A percentile compares a stretch with the other conserved stretches of the same genome.
phyloP scores from a whole-genome alignment of 345 rosid species.

The Gossypium ekmanianum region DNA sequence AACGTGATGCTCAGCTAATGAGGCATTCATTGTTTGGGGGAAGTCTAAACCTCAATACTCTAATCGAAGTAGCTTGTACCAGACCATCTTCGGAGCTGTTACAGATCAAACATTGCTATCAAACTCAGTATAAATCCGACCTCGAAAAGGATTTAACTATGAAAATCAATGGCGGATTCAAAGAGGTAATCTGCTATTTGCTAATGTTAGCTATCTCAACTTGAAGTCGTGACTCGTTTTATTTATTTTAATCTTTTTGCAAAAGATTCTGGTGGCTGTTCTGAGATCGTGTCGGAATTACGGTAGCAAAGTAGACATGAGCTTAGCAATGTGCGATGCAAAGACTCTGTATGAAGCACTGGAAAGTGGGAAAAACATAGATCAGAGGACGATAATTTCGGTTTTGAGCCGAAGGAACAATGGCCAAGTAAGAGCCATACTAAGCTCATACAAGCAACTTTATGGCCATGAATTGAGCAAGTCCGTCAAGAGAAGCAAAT shows the following conservation, averaged over 20 bases:
- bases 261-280: constrained; percentile 25
- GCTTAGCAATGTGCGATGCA: constrained; percentile 33
- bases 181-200: constrained; percentile 13
- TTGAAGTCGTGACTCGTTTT: not conserved
- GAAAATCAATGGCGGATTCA: constrained; percentile 24
- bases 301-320: constrained; percentile 19
- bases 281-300: constrained; percentile 22
- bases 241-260: not conserved
- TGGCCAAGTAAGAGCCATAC: constrained; percentile 22
- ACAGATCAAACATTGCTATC: constrained; percentile 21
- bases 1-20: constrained; percentile 31
- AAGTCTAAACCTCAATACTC: constrained; percentile 16
- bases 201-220: not conserved
- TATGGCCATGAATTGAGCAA: constrained; percentile 22
- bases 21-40: constrained; percentile 19
- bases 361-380: constrained; percentile 23
- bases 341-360: constrained; percentile 31
- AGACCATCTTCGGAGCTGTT: constrained; percentile 27
- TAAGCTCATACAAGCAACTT: constrained; percentile 27
- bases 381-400: constrained; percentile 21
- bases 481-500: constrained; percentile 25
- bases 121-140: constrained; percentile 21
- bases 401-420: constrained; percentile 27
- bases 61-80: constrained; percentile 29
- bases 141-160: constrained; percentile 24